Conservation (phyloP, 345 rosid genomes). For the Eucalyptus polyanthemos region DNA sequence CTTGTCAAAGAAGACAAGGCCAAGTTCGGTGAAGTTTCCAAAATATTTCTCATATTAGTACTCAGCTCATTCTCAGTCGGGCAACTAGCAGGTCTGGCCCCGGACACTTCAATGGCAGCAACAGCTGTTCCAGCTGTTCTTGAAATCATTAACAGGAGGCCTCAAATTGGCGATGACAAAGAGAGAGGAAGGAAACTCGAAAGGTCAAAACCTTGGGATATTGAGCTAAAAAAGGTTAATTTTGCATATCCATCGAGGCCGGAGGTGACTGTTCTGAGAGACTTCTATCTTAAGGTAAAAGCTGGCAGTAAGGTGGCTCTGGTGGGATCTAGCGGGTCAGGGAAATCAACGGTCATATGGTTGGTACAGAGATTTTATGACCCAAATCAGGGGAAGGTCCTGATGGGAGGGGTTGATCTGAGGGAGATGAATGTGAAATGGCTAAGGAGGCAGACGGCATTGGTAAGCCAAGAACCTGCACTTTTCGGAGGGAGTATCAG, state of each 20-base stretch:
- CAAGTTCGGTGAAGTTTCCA: conserved; percentile 23
- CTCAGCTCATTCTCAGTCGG: conserved; percentile 67
- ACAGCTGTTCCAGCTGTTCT: conserved; percentile 41
- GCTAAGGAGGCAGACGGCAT: conserved; percentile 41
- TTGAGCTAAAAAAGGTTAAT: conserved; percentile 43
- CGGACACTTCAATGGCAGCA: conserved; percentile 46
- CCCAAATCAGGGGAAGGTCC: conserved; percentile 39
- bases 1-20: conserved; percentile 20
- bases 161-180: conserved; percentile 17
- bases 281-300: conserved; percentile 32
- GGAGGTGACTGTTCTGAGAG: conserved; percentile 21
- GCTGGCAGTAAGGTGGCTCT: conserved; percentile 55
- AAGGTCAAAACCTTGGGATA: conserved; percentile 20
- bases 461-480: conserved; percentile 66
- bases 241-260: conserved; percentile 62
- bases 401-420: conserved; percentile 43
- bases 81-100: conserved; percentile 63
- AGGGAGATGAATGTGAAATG: conserved; percentile 41
- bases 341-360: conserved; percentile 62
- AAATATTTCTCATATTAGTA: conserved; percentile 60
- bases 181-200: conserved; percentile 22
- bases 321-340: conserved; percentile 62
- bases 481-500: conserved; percentile 39
- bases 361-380: conserved; percentile 51
- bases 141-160: conserved; percentile 27